Evolutionary conservation across 2,329 filamentous ascomycete genomes (phyloP).

Genomic region (Sclerotinia spermophila): DNA sequence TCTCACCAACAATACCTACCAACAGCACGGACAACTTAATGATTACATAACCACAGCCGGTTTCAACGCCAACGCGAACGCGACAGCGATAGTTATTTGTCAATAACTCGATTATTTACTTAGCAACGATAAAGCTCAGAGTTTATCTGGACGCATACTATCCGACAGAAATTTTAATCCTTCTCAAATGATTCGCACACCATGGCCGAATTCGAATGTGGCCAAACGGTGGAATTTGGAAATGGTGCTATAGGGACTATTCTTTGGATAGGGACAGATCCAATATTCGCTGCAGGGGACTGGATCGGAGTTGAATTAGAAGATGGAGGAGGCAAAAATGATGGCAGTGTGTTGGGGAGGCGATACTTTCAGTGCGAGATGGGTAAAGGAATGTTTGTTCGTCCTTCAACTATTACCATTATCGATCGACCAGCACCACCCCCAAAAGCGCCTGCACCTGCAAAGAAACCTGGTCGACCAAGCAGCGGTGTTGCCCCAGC

Average conservation of each 20-base stretch:
- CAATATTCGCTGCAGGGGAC: slow-evolving; percentile 74
- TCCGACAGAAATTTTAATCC: neutral
- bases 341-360: slow-evolving; percentile 83
- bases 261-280: slow-evolving; percentile 70
- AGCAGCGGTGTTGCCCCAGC: slow-evolving; percentile 43
- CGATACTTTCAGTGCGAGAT: slow-evolving; percentile 83
- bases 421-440: slow-evolving; percentile 49
- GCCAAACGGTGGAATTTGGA: slow-evolving; percentile 59
- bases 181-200: slow-evolving; percentile 31
- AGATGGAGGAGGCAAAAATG: slow-evolving; percentile 82
- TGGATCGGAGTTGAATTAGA: slow-evolving; percentile 91
- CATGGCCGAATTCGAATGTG: slow-evolving; percentile 55
- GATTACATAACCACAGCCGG: neutral
- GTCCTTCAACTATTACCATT: slow-evolving; percentile 64
- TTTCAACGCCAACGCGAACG: neutral
- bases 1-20: neutral
- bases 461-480: slow-evolving; percentile 40
- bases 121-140: neutral
- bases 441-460: slow-evolving; percentile 33
- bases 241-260: slow-evolving; percentile 75
- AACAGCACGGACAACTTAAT: neutral
- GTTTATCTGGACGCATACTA: neutral
- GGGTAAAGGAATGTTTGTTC: slow-evolving; percentile 80
- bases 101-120: slow-evolving; percentile 5
- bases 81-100: neutral